These are phyloP conservation scores for Adansonia rubrostipa DNA, from an alignment of 441 rosid species.

Conservation along the genomic window DNA sequence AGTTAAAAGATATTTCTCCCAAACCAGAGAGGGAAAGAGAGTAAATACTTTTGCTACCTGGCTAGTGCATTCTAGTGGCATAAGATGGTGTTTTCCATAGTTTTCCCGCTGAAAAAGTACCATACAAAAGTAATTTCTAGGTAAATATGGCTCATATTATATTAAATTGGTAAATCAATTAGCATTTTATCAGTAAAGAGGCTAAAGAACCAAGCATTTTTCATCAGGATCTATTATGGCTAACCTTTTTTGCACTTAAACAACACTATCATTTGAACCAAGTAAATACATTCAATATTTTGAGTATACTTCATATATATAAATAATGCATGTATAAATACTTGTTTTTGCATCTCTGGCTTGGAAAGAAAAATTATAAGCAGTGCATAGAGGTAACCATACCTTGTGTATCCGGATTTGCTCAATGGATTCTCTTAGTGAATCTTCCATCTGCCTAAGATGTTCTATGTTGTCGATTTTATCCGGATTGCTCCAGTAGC, in stretches of 20 bases:
- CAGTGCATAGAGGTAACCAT: neutral
- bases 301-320: neutral
- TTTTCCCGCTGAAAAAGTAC: constrained; percentile 54
- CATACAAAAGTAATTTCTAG: neutral
- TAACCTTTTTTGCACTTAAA: constrained; percentile 7
- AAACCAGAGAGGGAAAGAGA: constrained; percentile 2
- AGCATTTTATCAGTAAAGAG: neutral
- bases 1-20: constrained; percentile 23
- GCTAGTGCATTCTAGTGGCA: constrained; percentile 55
- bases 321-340: neutral
- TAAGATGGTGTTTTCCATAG: constrained; percentile 54
- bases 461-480: constrained; percentile 69
- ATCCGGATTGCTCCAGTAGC: constrained; percentile 75
- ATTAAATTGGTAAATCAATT: neutral
- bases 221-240: constrained; percentile 7
- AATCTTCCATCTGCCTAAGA: constrained; percentile 76
- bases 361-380: neutral
- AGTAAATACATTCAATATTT: constrained; percentile 23
- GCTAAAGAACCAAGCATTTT: constrained; percentile 12
- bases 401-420: constrained; percentile 65
- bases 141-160: neutral
- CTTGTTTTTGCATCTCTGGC: neutral
- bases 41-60: constrained; percentile 47
- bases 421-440: constrained; percentile 68
- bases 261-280: neutral